These are phyloP conservation scores for Acidomyces sp. DNA, from an alignment of 495 filamentous ascomycete species.

Conservation along the genomic window DNA sequence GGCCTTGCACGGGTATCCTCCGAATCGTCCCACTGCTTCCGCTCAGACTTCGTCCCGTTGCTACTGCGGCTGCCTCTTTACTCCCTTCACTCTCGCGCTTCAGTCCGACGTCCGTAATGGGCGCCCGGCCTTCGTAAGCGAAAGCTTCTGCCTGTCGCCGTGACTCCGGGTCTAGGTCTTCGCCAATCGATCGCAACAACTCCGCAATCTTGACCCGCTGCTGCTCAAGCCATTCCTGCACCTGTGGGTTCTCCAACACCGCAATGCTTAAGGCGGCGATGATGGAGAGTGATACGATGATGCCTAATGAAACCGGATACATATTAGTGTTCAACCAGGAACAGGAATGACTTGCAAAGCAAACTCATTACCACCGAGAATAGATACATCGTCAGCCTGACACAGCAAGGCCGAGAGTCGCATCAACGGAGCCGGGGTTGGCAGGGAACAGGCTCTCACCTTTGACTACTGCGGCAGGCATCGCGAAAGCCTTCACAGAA, in stretches of 20 bases:
- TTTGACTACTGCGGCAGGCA: slow-evolving; percentile 14
- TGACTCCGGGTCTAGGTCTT: slow-evolving; percentile 17
- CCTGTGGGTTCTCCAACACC: slow-evolving; percentile 15
- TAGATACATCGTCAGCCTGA: background rate
- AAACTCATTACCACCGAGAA: background rate
- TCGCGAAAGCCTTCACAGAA: background rate
- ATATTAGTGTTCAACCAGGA: too few species aligned
- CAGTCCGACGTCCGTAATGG: slow-evolving; percentile 11
- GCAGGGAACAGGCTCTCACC: slow-evolving; percentile 1
- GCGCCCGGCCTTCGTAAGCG: slow-evolving; percentile 16
- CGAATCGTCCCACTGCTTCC: background rate
- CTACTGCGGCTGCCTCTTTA: slow-evolving; percentile 8
- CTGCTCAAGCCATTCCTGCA: slow-evolving; percentile 18
- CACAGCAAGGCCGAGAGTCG: background rate
- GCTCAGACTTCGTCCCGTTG: slow-evolving; percentile 9
- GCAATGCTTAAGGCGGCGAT: slow-evolving; percentile 16
- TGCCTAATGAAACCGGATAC: slow-evolving; percentile 7
- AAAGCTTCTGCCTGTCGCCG: slow-evolving; percentile 14
- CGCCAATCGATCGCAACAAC: slow-evolving; percentile 9
- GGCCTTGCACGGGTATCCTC: slow-evolving; percentile 10
- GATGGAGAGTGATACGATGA: slow-evolving; percentile 17
- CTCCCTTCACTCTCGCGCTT: slow-evolving; percentile 11
- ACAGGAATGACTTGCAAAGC: too few species aligned
- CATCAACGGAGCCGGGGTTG: background rate
- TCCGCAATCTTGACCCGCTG: slow-evolving; percentile 15